A percentile compares a stretch with the other conserved stretches of the same genome.
These are phyloP conservation scores for Nemania serpens DNA, from an alignment of 2,329 filamentous ascomycete species.

Conservation along the genomic window DNA sequence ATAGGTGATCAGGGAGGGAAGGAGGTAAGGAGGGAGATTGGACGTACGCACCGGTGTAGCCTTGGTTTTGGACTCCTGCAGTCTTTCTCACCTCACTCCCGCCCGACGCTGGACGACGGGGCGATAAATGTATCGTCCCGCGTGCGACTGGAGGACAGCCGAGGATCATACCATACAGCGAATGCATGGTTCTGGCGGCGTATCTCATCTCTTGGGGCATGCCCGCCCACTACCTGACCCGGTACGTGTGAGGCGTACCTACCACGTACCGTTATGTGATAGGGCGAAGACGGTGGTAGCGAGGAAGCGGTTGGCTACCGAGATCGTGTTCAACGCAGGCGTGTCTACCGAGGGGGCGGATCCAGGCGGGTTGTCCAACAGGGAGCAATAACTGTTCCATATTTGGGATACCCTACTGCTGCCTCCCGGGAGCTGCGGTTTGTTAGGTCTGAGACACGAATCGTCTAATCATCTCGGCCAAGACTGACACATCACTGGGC, in stretches of 20 bases:
- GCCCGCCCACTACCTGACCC: background rate
- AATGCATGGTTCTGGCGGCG: background rate
- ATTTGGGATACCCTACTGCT: too few relatives aligned
- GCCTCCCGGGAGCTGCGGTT: background rate
- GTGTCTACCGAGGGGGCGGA: conserved; percentile 7
- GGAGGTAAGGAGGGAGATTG: background rate
- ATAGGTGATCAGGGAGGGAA: background rate
- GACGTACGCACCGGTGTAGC: background rate
- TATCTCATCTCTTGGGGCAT: background rate
- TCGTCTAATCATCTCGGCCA: background rate
- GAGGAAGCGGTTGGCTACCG: background rate
- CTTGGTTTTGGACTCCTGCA: conserved; percentile 7
- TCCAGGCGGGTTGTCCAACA: background rate
- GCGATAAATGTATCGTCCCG: too few relatives aligned
- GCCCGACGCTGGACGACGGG: background rate
- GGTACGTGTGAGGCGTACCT: background rate
- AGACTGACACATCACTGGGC: conserved; percentile 3
- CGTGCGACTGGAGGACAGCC: background rate
- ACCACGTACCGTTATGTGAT: conserved; percentile 1
- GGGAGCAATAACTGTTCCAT: background rate
- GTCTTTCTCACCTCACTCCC: background rate
- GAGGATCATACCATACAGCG: background rate
- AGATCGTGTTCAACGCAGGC: too few relatives aligned
- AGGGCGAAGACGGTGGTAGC: background rate
- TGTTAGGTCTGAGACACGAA: background rate